Evolutionary conservation across 768 basidiomycete genomes (phyloP), one percentile per base, ranked within the genome.

Genomic region (Phaffia tasmanica): DNA sequence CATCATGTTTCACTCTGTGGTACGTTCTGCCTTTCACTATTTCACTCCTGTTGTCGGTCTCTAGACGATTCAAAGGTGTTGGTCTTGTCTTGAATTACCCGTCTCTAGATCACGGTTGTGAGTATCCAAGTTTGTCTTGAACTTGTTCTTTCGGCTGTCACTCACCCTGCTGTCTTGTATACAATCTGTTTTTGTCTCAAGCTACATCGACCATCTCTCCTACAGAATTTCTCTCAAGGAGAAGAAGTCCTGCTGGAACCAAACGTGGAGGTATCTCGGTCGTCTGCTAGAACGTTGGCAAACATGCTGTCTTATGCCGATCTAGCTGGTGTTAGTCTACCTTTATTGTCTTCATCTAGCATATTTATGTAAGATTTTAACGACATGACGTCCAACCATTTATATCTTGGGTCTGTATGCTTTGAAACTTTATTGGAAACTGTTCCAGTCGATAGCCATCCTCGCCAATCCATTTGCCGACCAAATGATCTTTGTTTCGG

Each of bases 221-320:
- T 69, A 9, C 67, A 63, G 54, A 58, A 59, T 29, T 69, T 69
- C 29, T 32, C 29, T 0, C 58, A 29, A 14, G 67, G 61, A 19
- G 67, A 58, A 4, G 57, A 69, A 46, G 67, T 69, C 0, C 67
- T 69, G 29, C 32, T 69, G 23, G 67, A 63, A 23, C 62, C 62
- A 14, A 69, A 69, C 49, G 51, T 56, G n/a, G 67, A 69, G 63
- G 67, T 69, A 15, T 69, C 67, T 15, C 42, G 67, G 19, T 64
- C 62, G 5, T 69, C 67, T 11, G 67, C 67, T 2, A 21, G 67
- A 4, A 69, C 67, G 18, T 42, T 69, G 8, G 50, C 56, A 42
- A 69, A 69, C 51, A 69, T 69, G 67, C 50, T 69, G 25, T 59
- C 57, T 0, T 69, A 69, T 58, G 62, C 62, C 3, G 67, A 69